Conservation (phyloP, 257 asterid genomes). For the Solanum chiquidenum region DNA sequence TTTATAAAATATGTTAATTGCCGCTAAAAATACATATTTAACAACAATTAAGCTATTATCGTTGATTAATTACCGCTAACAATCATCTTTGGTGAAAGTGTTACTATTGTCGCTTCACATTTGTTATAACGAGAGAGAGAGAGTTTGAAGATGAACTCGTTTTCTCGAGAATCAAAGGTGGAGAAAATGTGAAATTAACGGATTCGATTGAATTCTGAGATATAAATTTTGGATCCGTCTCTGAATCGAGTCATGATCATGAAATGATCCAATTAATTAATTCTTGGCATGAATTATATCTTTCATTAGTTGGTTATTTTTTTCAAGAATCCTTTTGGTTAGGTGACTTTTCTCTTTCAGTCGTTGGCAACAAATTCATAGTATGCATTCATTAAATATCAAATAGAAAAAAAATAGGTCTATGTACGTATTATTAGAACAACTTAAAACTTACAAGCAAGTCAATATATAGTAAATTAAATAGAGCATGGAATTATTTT, state of each 20-base stretch:
- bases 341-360: neutral
- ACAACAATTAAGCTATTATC: too few species aligned
- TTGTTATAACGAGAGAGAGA: neutral
- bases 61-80: too few species aligned
- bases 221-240: neutral
- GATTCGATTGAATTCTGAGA: neutral
- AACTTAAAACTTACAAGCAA: neutral
- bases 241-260: neutral
- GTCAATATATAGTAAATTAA: neutral
- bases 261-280: neutral
- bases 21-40: too few species aligned
- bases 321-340: neutral
- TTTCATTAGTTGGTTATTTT: neutral
- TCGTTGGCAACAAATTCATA: neutral
- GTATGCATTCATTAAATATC: neutral
- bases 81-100: neutral
- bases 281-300: neutral
- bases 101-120: neutral
- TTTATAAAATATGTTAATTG: too few species aligned
- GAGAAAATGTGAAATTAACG: neutral
- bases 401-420: neutral
- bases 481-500: neutral
- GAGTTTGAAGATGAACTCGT: neutral
- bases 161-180: neutral
- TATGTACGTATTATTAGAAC: neutral